Conservation (phyloP, 768 basidiomycete species). For the Xerocomellus intermedius region DNA sequence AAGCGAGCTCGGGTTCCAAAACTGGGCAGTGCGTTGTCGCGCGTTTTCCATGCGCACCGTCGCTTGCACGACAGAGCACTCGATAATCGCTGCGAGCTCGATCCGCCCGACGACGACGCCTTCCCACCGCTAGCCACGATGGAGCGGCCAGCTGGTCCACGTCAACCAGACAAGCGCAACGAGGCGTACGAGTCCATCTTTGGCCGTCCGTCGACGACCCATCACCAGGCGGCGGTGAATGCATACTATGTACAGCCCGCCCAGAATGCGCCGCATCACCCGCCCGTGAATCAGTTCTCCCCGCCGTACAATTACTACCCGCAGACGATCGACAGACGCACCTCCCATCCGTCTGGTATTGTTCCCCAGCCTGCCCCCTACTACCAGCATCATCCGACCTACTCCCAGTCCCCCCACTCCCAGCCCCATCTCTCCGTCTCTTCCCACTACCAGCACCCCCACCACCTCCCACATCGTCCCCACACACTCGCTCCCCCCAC, state of each 20-base stretch:
- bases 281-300: slow-evolving; percentile 29
- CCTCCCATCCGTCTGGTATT: slow-evolving; percentile 43
- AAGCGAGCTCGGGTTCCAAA: slow-evolving; percentile 18
- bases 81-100: slow-evolving; percentile 5
- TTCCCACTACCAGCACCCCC: slow-evolving; percentile 16
- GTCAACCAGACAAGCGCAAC: slow-evolving; percentile 66
- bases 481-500: slow-evolving; percentile 40
- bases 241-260: slow-evolving; percentile 19
- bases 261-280: slow-evolving; percentile 19
- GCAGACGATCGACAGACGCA: slow-evolving; percentile 44
- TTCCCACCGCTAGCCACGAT: slow-evolving; percentile 28
- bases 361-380: slow-evolving; percentile 28
- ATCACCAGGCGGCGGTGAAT: slow-evolving; percentile 39
- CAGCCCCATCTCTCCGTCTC: slow-evolving; percentile 18
- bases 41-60: slow-evolving; percentile 10
- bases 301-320: slow-evolving; percentile 43
- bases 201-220: slow-evolving; percentile 63
- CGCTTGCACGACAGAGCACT: slow-evolving; percentile 1
- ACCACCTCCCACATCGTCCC: slow-evolving; percentile 24
- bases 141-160: slow-evolving; percentile 61
- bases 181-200: slow-evolving; percentile 88
- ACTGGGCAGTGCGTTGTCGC: slow-evolving; percentile 21
- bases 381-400: slow-evolving; percentile 19
- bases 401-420: slow-evolving; percentile 38
- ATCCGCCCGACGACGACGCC: background rate